Evolutionary conservation across 805 yeast genomes (phyloP).

Genomic region (Lipomyces mesembrius): DNA sequence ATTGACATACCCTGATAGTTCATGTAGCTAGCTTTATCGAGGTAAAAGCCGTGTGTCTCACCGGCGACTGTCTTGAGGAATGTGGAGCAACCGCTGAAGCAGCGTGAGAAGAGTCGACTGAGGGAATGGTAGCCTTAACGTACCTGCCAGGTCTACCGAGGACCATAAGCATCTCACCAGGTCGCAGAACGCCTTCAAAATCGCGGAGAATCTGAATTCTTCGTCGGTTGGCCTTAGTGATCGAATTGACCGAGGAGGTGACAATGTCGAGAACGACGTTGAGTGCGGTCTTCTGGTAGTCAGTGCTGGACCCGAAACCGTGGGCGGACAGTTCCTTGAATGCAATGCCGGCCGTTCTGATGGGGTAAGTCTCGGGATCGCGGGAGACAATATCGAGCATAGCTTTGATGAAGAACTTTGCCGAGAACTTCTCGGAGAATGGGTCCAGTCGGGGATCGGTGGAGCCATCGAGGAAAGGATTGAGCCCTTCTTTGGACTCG

Average conservation of each 20-base stretch:
- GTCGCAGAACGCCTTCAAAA: conserved; percentile 60
- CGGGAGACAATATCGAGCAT: conserved; percentile 56
- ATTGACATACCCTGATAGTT: conserved; percentile 46
- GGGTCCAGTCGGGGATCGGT: conserved; percentile 62
- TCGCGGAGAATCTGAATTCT: conserved; percentile 49
- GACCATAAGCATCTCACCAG: conserved; percentile 74
- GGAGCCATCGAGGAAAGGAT: conserved; percentile 34
- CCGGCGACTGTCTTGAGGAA: conserved; percentile 61
- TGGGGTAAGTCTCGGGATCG: conserved; percentile 65
- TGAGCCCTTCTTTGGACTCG: conserved; percentile 6
- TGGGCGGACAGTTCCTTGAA: conserved; percentile 64
- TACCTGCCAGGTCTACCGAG: conserved; percentile 72
- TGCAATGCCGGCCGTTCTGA: conserved; percentile 63
- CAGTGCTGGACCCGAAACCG: conserved; percentile 67
- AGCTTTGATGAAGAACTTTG: conserved; percentile 68
- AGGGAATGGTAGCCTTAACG: conserved; percentile 30
- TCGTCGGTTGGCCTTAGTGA: conserved; percentile 35
- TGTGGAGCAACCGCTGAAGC: conserved; percentile 64
- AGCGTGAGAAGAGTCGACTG: background rate
- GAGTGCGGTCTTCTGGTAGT: conserved; percentile 65
- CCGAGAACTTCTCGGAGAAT: conserved; percentile 56
- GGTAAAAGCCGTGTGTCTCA: conserved; percentile 60
- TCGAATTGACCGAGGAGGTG: conserved; percentile 43
- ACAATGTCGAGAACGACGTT: conserved; percentile 48
- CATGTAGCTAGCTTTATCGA: conserved; percentile 53